These are phyloP conservation scores for Batkoa obscura DNA, from an alignment of 371 early-diverging fungal genomes.

Conservation along the genomic window DNA sequence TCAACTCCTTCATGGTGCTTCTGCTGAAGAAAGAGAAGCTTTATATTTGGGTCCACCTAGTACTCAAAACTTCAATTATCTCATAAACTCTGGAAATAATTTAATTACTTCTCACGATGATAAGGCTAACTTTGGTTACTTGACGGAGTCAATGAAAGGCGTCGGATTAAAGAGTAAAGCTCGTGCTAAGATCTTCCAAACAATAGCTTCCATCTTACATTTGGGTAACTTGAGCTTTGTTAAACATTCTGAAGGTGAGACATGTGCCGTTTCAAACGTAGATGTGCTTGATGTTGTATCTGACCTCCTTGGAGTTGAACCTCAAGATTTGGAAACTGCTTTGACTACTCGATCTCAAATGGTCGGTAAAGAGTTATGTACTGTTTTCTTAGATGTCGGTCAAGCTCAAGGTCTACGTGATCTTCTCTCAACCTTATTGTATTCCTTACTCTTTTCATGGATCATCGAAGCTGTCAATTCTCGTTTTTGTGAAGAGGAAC, in stretches of 20 bases:
- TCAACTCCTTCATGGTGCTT: slow-evolving; percentile 40
- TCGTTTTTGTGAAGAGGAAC: slow-evolving; percentile 39
- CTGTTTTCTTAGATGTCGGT: slow-evolving; percentile 60
- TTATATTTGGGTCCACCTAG: slow-evolving; percentile 24
- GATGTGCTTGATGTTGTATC: slow-evolving; percentile 53
- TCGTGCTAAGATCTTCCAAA: slow-evolving; percentile 43
- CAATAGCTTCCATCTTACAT: slow-evolving; percentile 62
- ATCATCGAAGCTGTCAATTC: slow-evolving; percentile 72
- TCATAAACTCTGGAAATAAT: slow-evolving; percentile 18
- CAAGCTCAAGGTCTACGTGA: slow-evolving; percentile 58
- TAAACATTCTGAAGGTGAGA: slow-evolving; percentile 13
- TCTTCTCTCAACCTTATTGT: slow-evolving; percentile 49
- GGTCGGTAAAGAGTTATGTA: slow-evolving; percentile 64
- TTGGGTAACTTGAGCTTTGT: slow-evolving; percentile 57
- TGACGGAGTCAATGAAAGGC: slow-evolving; percentile 51
- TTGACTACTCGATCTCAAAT: slow-evolving; percentile 37
- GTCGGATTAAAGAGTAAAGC: slow-evolving; percentile 58
- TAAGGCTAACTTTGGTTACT: slow-evolving; percentile 28
- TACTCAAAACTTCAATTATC: slow-evolving; percentile 9
- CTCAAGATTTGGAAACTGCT: slow-evolving; percentile 42
- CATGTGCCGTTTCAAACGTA: slow-evolving; percentile 34
- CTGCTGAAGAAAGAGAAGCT: slow-evolving; percentile 16
- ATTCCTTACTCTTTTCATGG: slow-evolving; percentile 70
- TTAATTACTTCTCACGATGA: slow-evolving; percentile 21
- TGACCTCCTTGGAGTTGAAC: slow-evolving; percentile 53